Base-by-base conservation (phyloP, 495 filamentous ascomycete genomes). In the Physcia stellaris region DNA sequence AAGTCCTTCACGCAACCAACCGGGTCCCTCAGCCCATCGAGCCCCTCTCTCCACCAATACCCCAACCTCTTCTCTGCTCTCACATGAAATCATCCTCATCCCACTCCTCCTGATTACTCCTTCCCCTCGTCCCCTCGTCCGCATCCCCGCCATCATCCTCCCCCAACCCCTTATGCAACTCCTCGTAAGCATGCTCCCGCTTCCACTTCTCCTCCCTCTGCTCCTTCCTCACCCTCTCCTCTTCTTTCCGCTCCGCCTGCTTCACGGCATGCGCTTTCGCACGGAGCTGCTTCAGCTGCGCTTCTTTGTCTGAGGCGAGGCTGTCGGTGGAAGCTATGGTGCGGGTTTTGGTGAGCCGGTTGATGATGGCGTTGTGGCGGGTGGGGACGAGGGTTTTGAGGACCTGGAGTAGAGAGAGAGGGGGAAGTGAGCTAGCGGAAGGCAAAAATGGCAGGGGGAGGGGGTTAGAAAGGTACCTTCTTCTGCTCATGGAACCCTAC, bases 321-420 rank as follows among this genome's bases (percentile, higher is more conserved):
- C 94, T 84, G 22, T 27, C 15, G 1, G 87, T 82, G 52, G 78
- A 80, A 53, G 80, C 80, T 57, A 94, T 84, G 10, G 78, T 71
- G 45, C 80, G 84, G 21, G 92, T 98, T 68, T 98, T 98, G 61
- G 94, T 92, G 31, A 98, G 75, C 17, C 90, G 77, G 66, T 98
- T 98, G 66, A 98, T 73, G 51, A 90, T 88, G 22, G 73, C 60
- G 57, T 96, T 96, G 48, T 84, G 81, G 34, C 87, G 77, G 35
- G 75, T 65, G 15, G 71, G 51, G 7, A 95, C 75, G 22, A 90
- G 73, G 24, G 34, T 37, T 33, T 28, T 21, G 9, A 18, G 24
- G 4, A 33, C 13, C 15, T 30, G 31, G 39, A 1, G 1, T 9
- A 6, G n/a, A 13, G 17, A 38, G 18, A 27, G 18, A 20, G 24